Evolutionary conservation across 1,139 yeast species (phyloP).

Genomic region (Candida sp.): DNA sequence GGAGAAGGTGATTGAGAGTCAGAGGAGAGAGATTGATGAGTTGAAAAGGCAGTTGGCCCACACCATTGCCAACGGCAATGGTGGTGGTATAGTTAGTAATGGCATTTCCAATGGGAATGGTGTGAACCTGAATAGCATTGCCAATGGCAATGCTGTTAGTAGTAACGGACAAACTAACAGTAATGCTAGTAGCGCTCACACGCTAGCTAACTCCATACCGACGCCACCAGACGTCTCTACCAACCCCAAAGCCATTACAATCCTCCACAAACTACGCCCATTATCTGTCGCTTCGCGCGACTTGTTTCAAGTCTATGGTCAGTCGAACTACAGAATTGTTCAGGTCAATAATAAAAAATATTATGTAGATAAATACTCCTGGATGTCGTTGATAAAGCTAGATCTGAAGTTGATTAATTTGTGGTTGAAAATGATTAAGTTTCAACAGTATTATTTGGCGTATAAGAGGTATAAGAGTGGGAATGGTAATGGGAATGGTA

Average conservation of each 20-base stretch:
- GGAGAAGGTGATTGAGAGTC: slow-evolving; percentile 22
- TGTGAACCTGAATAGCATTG: slow-evolving; percentile 17
- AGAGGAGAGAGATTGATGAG: slow-evolving; percentile 34
- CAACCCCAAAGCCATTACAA: slow-evolving; percentile 5
- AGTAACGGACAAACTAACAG: background rate
- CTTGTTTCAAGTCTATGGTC: slow-evolving; percentile 14
- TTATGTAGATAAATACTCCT: slow-evolving; percentile 22
- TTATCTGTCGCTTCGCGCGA: slow-evolving; percentile 10
- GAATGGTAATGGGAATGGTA: background rate
- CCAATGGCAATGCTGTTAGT: background rate
- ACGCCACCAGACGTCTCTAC: slow-evolving; percentile 1
- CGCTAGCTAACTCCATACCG: slow-evolving; percentile 4
- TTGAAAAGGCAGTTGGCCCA: slow-evolving; percentile 29
- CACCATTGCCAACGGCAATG: slow-evolving; percentile 8
- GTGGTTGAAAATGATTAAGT: slow-evolving; percentile 39
- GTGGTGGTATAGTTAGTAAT: background rate
- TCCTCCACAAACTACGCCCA: slow-evolving; percentile 15
- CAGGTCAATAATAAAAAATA: slow-evolving; percentile 3
- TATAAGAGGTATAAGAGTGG: slow-evolving; percentile 1
- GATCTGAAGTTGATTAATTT: slow-evolving; percentile 42
- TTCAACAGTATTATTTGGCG: slow-evolving; percentile 15
- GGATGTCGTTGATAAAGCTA: slow-evolving; percentile 38
- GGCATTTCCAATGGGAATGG: background rate
- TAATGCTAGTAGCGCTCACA: background rate
- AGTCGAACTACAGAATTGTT: slow-evolving; percentile 1